A percentile compares a stretch with the other conserved stretches of the same genome.
These are phyloP conservation scores for Polygonum maritimum DNA, from an alignment of 148 eudicot genomes.

Conservation along the genomic window DNA sequence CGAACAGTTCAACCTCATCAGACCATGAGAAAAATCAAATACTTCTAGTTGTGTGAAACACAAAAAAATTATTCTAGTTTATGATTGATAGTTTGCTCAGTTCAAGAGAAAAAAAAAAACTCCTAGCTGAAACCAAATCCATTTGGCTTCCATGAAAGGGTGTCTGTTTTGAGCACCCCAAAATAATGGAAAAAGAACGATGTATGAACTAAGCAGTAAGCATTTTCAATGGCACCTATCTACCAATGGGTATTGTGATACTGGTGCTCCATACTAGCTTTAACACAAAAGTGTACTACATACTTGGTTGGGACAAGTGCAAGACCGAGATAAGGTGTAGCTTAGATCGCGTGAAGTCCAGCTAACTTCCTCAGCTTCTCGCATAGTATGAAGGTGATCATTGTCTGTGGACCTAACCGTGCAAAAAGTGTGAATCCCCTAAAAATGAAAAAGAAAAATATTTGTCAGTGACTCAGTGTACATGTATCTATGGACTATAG, in stretches of 20 bases:
- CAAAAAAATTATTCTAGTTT: neutral
- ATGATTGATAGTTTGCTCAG: neutral
- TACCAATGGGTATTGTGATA: neutral
- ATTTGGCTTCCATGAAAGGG: slow-evolving; percentile 2
- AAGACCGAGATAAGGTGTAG: neutral
- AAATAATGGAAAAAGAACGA: neutral
- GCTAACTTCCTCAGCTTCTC: slow-evolving; percentile 78
- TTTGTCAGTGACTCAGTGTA: neutral
- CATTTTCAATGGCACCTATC: neutral
- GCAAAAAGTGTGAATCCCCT: slow-evolving; percentile 87
- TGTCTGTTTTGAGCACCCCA: neutral
- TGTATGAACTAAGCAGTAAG: neutral
- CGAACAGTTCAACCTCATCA: too few relatives aligned
- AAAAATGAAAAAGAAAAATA: neutral
- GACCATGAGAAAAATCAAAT: too few relatives aligned
- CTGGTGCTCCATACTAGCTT: neutral
- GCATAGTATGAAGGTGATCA: slow-evolving; percentile 68
- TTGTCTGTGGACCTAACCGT: slow-evolving; percentile 84
- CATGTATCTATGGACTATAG: neutral
- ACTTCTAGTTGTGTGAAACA: too few relatives aligned
- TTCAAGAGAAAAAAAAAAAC: neutral
- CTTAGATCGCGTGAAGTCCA: slow-evolving; percentile 65
- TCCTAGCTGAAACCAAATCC: neutral
- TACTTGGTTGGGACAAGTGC: neutral
- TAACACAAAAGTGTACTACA: slow-evolving; percentile 27